A percentile compares a stretch with the other conserved stretches of the same genome.
Evolutionary conservation across 106 monocot species (phyloP).

Genomic region (Apostasia ramifera): DNA sequence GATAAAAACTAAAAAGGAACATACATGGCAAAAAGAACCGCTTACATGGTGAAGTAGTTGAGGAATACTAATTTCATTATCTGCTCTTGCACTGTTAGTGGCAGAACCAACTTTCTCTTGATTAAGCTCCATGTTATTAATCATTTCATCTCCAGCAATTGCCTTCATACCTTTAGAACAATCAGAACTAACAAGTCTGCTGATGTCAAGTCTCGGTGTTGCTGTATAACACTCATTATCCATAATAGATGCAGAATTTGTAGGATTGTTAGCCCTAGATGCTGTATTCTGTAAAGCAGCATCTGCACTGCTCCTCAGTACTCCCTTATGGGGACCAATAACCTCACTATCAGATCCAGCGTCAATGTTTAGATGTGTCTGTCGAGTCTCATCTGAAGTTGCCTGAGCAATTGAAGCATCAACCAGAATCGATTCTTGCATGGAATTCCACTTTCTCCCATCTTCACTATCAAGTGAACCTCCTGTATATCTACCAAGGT

Average conservation of each 20-base stretch:
- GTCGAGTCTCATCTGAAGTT: conserved; percentile 40
- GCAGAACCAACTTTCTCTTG: conserved; percentile 26
- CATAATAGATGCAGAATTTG: conserved; percentile 28
- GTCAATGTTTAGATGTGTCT: conserved; percentile 35
- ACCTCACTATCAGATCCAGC: conserved; percentile 24
- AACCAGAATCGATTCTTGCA: conserved; percentile 45
- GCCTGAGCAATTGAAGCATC: conserved; percentile 27
- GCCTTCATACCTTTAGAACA: conserved; percentile 22
- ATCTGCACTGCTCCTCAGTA: conserved; percentile 19
- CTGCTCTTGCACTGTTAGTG: conserved; percentile 29
- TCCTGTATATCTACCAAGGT: conserved; percentile 61
- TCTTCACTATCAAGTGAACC: conserved; percentile 73
- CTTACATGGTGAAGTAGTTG: conserved; percentile 86
- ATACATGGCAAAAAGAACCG: not conserved
- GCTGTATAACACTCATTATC: conserved; percentile 40
- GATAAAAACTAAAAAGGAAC: not conserved
- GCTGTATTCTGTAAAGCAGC: conserved; percentile 18
- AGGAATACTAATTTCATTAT: conserved; percentile 67
- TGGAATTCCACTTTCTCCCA: conserved; percentile 54
- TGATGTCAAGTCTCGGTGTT: conserved; percentile 50
- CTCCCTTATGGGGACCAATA: conserved; percentile 23
- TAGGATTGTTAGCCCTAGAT: conserved; percentile 23
- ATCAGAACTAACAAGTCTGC: conserved; percentile 33
- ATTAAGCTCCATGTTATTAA: conserved; percentile 23
- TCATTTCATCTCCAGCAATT: conserved; percentile 21